Evolutionary conservation across 495 filamentous ascomycete species (phyloP).

Genomic region (Collariella sp.): DNA sequence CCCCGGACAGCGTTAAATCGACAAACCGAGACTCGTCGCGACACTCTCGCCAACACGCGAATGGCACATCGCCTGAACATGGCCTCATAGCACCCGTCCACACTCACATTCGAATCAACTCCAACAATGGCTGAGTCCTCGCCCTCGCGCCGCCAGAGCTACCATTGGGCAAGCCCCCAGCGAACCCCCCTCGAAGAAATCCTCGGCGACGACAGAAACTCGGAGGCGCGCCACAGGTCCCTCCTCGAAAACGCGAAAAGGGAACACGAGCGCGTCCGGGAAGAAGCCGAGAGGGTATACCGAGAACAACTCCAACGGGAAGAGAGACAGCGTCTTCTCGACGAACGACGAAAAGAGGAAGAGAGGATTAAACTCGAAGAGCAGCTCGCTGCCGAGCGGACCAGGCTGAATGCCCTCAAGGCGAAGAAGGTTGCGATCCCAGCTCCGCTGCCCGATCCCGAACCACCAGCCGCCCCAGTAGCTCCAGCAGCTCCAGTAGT

Average conservation of each 20-base stretch:
- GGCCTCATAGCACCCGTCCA: constrained; percentile 3
- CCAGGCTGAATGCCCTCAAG: constrained; percentile 35
- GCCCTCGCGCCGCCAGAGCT: constrained; percentile 27
- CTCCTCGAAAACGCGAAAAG: constrained; percentile 54
- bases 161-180: constrained; percentile 30
- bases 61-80: background rate
- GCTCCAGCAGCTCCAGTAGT: constrained; percentile 10
- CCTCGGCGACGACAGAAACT: constrained; percentile 34
- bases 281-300: constrained; percentile 47
- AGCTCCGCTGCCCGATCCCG: constrained; percentile 29
- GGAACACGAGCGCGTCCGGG: constrained; percentile 55
- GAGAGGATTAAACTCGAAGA: constrained; percentile 43
- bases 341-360: constrained; percentile 43
- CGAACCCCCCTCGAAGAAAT: constrained; percentile 29
- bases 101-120: background rate
- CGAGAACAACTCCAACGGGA: constrained; percentile 39
- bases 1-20: background rate
- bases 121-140: constrained; percentile 34
- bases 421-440: constrained; percentile 36
- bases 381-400: constrained; percentile 33
- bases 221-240: constrained; percentile 44
- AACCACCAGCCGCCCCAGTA: constrained; percentile 13
- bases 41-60: constrained; percentile 1
- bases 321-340: constrained; percentile 37
- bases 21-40: background rate